Conservation (phyloP, 768 basidiomycete genomes). For the Panellus pusillus region DNA sequence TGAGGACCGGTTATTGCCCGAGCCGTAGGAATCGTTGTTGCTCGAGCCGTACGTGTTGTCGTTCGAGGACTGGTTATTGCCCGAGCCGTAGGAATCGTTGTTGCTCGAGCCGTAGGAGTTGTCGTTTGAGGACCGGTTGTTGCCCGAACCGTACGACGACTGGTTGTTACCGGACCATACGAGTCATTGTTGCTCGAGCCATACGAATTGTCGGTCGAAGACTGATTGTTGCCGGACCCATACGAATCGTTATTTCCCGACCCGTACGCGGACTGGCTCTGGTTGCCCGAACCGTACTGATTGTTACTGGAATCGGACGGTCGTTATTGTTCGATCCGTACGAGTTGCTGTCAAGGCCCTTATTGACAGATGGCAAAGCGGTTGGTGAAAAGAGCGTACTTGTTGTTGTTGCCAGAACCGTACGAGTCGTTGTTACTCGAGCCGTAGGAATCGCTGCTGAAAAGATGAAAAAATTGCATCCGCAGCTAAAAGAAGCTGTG, state of each 20-base stretch:
- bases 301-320: too few relatives aligned
- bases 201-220: slow-evolving; percentile 18
- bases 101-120: slow-evolving; percentile 15
- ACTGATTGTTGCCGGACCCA: slow-evolving; percentile 23
- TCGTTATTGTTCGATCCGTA: too few relatives aligned
- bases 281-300: too few relatives aligned
- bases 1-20: slow-evolving; percentile 3
- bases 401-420: neutral
- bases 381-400: too few relatives aligned
- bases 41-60: slow-evolving; percentile 14
- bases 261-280: too few relatives aligned
- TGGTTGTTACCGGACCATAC: slow-evolving; percentile 15
- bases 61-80: slow-evolving; percentile 4
- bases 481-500: too few relatives aligned
- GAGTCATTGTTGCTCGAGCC: slow-evolving; percentile 18
- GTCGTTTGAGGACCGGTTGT: slow-evolving; percentile 17
- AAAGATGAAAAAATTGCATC: too few relatives aligned
- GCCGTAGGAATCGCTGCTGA: slow-evolving; percentile 5
- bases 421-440: slow-evolving; percentile 11
- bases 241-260: slow-evolving; percentile 23
- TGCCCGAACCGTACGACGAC: slow-evolving; percentile 7
- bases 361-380: too few relatives aligned
- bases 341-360: too few relatives aligned
- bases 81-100: slow-evolving; percentile 2
- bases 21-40: slow-evolving; percentile 8